These are phyloP conservation scores for Xerocomus spinulosus DNA, from an alignment of 768 basidiomycete species.

Conservation along the genomic window DNA sequence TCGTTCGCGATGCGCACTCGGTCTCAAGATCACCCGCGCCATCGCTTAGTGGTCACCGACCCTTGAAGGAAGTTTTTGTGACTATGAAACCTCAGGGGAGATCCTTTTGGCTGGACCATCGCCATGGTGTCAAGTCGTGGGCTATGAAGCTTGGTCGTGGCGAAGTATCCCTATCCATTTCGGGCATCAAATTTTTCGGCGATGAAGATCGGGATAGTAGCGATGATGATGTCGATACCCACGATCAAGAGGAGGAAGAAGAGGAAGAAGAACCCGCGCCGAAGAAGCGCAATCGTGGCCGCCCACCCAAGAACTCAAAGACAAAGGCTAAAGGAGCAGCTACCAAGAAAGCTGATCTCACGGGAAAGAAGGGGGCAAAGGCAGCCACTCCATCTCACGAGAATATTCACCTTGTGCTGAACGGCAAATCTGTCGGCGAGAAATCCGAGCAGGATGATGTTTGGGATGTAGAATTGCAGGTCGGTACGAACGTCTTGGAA, in stretches of 20 bases:
- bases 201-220: constrained; percentile 59
- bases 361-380: constrained; percentile 45
- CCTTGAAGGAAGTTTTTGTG: constrained; percentile 50
- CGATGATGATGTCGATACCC: constrained; percentile 47
- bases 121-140: constrained; percentile 74
- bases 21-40: constrained; percentile 31
- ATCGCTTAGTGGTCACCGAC: constrained; percentile 35
- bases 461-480: constrained; percentile 60
- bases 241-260: constrained; percentile 43
- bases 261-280: constrained; percentile 31
- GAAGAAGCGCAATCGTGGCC: constrained; percentile 41
- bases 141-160: constrained; percentile 54
- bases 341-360: constrained; percentile 29
- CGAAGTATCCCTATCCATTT: constrained; percentile 54
- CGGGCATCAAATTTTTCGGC: constrained; percentile 48
- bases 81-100: constrained; percentile 58
- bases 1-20: constrained; percentile 25
- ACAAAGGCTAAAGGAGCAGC: constrained; percentile 30
- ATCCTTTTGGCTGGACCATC: constrained; percentile 53
- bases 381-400: constrained; percentile 35
- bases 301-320: constrained; percentile 32
- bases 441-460: constrained; percentile 43
- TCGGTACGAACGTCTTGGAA: constrained; percentile 62
- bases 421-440: constrained; percentile 48
- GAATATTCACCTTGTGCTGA: constrained; percentile 60